Evolutionary conservation across 2,329 filamentous ascomycete species (phyloP).

Genomic region (Phoma sp.): DNA sequence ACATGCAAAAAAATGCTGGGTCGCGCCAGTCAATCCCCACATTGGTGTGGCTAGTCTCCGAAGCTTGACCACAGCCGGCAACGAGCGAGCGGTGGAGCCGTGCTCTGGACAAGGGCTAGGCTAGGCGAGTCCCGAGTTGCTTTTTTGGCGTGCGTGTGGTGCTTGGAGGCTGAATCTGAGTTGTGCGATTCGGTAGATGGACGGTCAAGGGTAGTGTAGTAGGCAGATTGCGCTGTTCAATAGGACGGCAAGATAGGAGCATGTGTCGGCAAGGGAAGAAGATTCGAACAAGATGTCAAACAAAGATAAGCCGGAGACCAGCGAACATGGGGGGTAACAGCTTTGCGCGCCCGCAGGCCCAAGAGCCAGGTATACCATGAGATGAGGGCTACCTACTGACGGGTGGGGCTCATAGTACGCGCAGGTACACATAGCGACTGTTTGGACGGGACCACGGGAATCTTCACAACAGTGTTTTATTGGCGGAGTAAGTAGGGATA

Average conservation of each 20-base stretch:
- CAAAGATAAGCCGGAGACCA: neutral
- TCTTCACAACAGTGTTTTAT: constrained; percentile 17
- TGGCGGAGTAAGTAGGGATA: constrained; percentile 24
- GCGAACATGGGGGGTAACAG: constrained; percentile 10
- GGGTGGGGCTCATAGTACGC: neutral
- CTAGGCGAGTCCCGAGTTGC: constrained; percentile 32
- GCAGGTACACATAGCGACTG: constrained; percentile 14
- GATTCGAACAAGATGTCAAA: neutral
- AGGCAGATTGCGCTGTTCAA: neutral
- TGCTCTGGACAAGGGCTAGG: constrained; percentile 25
- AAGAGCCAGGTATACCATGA: constrained; percentile 14
- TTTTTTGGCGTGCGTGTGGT: constrained; percentile 27
- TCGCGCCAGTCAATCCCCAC: constrained; percentile 34
- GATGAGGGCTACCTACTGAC: constrained; percentile 6
- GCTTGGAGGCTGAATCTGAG: constrained; percentile 4
- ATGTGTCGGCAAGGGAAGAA: neutral
- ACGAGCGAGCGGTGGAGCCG: constrained; percentile 16
- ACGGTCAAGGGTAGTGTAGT: neutral
- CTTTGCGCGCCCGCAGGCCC: constrained; percentile 16
- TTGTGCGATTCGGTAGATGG: neutral
- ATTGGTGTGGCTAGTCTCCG: constrained; percentile 26
- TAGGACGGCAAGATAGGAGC: neutral
- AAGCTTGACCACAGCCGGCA: constrained; percentile 18
- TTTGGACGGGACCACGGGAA: neutral
- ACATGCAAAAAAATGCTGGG: constrained; percentile 28